Evolutionary conservation across 805 yeast species (phyloP).

Genomic region (Barnettozyma botsteinii): DNA sequence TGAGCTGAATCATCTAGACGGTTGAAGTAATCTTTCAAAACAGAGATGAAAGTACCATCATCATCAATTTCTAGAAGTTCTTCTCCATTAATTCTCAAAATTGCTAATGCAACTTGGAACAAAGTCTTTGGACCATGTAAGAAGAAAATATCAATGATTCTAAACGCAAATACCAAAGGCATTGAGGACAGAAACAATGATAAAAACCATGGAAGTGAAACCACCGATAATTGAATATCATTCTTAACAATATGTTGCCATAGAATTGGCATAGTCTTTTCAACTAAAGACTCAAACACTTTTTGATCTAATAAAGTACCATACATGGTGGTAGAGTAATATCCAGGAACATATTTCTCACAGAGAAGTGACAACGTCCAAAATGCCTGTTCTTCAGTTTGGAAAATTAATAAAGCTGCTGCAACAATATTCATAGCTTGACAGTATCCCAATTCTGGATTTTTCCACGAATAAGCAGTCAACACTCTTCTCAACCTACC

Average conservation of each 20-base stretch:
- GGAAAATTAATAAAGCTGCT: conserved; percentile 72
- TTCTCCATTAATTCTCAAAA: conserved; percentile 85
- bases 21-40: conserved; percentile 76
- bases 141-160: conserved; percentile 86
- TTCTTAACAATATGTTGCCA: conserved; percentile 74
- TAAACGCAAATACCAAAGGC: conserved; percentile 90
- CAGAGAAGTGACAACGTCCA: conserved; percentile 84
- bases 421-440: conserved; percentile 97
- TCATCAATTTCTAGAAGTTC: conserved; percentile 73
- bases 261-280: conserved; percentile 80
- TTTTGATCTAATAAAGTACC: conserved; percentile 92
- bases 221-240: conserved; percentile 90
- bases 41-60: conserved; percentile 86
- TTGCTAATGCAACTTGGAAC: conserved; percentile 90
- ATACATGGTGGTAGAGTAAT: conserved; percentile 95
- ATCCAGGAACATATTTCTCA: conserved; percentile 87
- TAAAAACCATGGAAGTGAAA: conserved; percentile 93
- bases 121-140: conserved; percentile 83
- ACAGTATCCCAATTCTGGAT: conserved; percentile 96
- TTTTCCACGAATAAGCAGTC: conserved; percentile 93
- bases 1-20: conserved; percentile 75
- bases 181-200: conserved; percentile 85
- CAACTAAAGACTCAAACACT: conserved; percentile 87
- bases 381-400: conserved; percentile 96
- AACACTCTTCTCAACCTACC: conserved; percentile 77